These are phyloP conservation scores for Thielaviopsis cerberus DNA, from an alignment of 2,329 filamentous ascomycete species.

Conservation along the genomic window DNA sequence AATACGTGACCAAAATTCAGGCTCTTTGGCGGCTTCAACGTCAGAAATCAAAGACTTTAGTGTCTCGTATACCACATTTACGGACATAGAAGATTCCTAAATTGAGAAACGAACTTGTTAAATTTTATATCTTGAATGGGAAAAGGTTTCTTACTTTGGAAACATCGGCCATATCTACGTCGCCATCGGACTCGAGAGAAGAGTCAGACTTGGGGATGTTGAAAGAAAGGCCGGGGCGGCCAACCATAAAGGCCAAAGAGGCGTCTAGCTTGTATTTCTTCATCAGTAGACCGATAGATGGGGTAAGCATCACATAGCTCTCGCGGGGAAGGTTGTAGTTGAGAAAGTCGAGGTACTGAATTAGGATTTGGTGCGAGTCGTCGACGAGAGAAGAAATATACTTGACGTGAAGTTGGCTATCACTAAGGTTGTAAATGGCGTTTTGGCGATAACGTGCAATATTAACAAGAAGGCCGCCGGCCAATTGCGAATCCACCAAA, in stretches of 20 bases:
- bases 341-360: slow-evolving; percentile 77
- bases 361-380: slow-evolving; percentile 68
- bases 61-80: slow-evolving; percentile 6
- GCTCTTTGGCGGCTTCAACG: slow-evolving; percentile 41
- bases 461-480: slow-evolving; percentile 67
- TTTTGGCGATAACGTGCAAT: slow-evolving; percentile 78
- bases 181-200: background rate
- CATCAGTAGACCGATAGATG: slow-evolving; percentile 55
- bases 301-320: slow-evolving; percentile 63
- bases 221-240: slow-evolving; percentile 53
- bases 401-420: slow-evolving; percentile 66
- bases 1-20: slow-evolving; percentile 48
- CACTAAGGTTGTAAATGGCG: slow-evolving; percentile 59
- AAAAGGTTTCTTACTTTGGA: slow-evolving; percentile 3
- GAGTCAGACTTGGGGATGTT: slow-evolving; percentile 25
- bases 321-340: slow-evolving; percentile 57
- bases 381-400: slow-evolving; percentile 75
- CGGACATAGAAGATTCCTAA: background rate
- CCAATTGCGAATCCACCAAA: slow-evolving; percentile 58
- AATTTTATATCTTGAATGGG: no score
- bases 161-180: slow-evolving; percentile 11
- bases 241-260: slow-evolving; percentile 68
- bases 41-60: slow-evolving; percentile 57
- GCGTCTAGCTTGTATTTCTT: slow-evolving; percentile 62
- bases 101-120: background rate